phyloP scores from a whole-genome alignment of 805 yeast genomes.

The Alloascoidea hylecoeti region DNA sequence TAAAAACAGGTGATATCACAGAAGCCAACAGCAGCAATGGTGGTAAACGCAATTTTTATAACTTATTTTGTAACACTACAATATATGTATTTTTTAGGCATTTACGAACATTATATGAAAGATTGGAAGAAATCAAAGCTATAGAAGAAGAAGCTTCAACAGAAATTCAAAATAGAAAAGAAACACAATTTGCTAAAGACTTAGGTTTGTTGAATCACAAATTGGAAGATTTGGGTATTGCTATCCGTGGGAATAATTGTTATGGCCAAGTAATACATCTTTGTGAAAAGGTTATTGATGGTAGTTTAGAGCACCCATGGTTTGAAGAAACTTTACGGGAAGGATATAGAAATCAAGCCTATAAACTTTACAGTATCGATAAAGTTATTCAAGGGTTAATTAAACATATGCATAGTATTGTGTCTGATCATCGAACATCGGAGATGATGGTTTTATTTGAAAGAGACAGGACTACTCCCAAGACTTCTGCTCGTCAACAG shows the following conservation, averaged over 20 bases:
- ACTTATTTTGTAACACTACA: conserved; percentile 78
- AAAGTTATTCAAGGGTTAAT: conserved; percentile 74
- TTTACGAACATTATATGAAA: conserved; percentile 64
- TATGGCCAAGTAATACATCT: conserved; percentile 69
- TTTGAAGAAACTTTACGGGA: conserved; percentile 93
- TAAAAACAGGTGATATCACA: conserved; percentile 7
- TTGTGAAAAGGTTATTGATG: conserved; percentile 68
- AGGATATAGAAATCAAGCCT: conserved; percentile 88
- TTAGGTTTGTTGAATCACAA: conserved; percentile 71
- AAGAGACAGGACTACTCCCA: conserved; percentile 47
- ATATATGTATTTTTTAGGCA: conserved; percentile 84
- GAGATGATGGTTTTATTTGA: conserved; percentile 77
- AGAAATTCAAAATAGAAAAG: conserved; percentile 33
- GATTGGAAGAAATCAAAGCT: conserved; percentile 65
- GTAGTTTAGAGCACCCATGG: conserved; percentile 86
- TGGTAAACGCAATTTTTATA: conserved; percentile 33
- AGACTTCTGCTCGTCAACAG: conserved; percentile 74
- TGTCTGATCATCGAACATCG: conserved; percentile 67
- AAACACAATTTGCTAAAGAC: conserved; percentile 75
- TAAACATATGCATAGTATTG: conserved; percentile 77
- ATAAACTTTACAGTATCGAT: conserved; percentile 83
- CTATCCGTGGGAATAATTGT: conserved; percentile 17
- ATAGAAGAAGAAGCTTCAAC: conserved; percentile 57
- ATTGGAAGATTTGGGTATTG: conserved; percentile 67
- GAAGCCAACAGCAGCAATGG: conserved; percentile 5